Evolutionary conservation across 495 filamentous ascomycete species (phyloP).

Genomic region (Aspergillus conjunctus): DNA sequence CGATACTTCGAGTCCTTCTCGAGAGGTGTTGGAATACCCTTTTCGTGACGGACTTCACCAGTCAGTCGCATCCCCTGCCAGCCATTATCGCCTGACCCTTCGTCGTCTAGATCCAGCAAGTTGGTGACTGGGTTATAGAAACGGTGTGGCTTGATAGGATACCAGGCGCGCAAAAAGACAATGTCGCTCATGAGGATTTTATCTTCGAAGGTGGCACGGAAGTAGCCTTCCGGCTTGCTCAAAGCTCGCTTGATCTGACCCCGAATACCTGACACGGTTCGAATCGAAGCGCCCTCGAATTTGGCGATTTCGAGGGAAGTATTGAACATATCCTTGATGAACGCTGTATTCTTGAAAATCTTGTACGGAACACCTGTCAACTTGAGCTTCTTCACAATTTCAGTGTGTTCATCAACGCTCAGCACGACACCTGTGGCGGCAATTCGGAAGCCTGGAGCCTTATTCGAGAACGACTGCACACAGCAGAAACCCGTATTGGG

Average conservation of each 20-base stretch:
- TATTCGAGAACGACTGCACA: slow-evolving; percentile 86
- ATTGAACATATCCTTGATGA: slow-evolving; percentile 99
- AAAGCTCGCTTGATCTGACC: slow-evolving; percentile 96
- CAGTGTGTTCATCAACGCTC: slow-evolving; percentile 87
- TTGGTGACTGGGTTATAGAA: slow-evolving; percentile 98
- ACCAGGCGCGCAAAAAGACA: slow-evolving; percentile 94
- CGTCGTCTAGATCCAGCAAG: slow-evolving; percentile 60
- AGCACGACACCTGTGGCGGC: slow-evolving; percentile 91
- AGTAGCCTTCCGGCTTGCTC: slow-evolving; percentile 88
- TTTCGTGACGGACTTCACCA: slow-evolving; percentile 82
- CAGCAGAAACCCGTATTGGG: slow-evolving; percentile 95
- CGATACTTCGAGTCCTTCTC: slow-evolving; percentile 81
- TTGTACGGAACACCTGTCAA: slow-evolving; percentile 90
- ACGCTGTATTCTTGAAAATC: slow-evolving; percentile 98
- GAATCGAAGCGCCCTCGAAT: slow-evolving; percentile 93
- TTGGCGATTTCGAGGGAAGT: slow-evolving; percentile 91
- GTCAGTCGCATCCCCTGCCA: slow-evolving; percentile 93
- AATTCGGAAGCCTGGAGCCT: slow-evolving; percentile 88
- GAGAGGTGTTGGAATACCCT: slow-evolving; percentile 74
- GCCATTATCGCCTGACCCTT: slow-evolving; percentile 39
- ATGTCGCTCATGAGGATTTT: slow-evolving; percentile 97
- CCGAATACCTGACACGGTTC: slow-evolving; percentile 91
- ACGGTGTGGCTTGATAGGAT: slow-evolving; percentile 86
- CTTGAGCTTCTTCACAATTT: slow-evolving; percentile 99
- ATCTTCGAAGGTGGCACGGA: slow-evolving; percentile 96